phyloP scores from a whole-genome alignment of 768 basidiomycete species.

The Mycena venus region DNA sequence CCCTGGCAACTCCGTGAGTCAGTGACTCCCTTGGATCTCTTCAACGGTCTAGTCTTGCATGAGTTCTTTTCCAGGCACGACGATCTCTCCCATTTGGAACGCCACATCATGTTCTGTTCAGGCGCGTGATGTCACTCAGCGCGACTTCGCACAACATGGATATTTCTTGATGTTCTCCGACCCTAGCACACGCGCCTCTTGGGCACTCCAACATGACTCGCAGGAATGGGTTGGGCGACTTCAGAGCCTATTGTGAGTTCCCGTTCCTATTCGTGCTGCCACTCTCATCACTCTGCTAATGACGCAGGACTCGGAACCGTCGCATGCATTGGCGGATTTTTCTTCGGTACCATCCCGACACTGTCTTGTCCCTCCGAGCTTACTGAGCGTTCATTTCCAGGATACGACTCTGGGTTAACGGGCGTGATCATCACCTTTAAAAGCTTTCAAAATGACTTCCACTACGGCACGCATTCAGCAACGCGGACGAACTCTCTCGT shows the following conservation, averaged over 20 bases:
- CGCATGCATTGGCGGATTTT: constrained; percentile 14
- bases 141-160: neutral
- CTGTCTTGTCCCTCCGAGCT: neutral
- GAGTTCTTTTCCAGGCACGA: too few species aligned
- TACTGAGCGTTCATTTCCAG: neutral
- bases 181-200: neutral
- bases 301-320: constrained; percentile 16
- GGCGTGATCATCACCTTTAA: constrained; percentile 20
- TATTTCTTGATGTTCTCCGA: neutral
- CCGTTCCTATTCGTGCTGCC: neutral
- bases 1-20: too few species aligned
- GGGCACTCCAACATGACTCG: constrained; percentile 17
- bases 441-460: constrained; percentile 4
- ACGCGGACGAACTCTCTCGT: constrained; percentile 13
- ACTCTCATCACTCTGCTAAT: neutral
- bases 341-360: constrained; percentile 1
- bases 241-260: constrained; percentile 16
- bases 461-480: neutral
- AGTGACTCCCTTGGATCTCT: too few species aligned
- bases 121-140: neutral
- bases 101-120: too few species aligned
- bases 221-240: constrained; percentile 9
- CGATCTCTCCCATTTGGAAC: too few species aligned
- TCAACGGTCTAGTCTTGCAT: too few species aligned
- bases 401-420: constrained; percentile 19